Conservation (phyloP, 768 basidiomycete genomes). For the Naganishia onofrii region DNA sequence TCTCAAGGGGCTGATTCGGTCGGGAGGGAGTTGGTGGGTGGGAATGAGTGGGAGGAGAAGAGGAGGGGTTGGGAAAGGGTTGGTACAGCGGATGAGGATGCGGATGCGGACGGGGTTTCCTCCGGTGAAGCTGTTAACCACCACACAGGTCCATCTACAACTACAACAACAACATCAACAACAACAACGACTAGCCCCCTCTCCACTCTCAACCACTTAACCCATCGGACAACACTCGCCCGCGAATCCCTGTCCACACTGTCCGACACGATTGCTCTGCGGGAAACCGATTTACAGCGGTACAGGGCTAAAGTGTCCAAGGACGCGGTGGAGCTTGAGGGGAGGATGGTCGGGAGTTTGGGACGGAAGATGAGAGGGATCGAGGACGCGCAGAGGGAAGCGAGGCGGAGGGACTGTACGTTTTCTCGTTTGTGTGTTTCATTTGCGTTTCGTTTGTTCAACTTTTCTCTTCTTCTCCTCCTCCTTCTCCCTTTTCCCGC, state of each 20-base stretch:
- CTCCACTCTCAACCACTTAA: no score
- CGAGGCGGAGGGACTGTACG: conserved; percentile 15
- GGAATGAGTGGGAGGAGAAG: neutral
- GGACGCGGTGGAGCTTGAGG: neutral
- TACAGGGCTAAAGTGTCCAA: neutral
- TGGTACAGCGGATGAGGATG: no score
- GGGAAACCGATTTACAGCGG: neutral
- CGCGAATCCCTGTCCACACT: neutral
- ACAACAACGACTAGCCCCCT: no score
- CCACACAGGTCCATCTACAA: no score
- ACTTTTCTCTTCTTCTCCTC: no score
- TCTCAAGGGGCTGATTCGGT: neutral
- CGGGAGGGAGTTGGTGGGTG: neutral
- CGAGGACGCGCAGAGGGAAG: conserved; percentile 1
- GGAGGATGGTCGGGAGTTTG: conserved; percentile 1
- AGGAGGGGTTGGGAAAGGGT: no score
- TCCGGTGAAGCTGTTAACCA: no score
- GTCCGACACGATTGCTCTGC: neutral
- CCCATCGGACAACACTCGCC: neutral
- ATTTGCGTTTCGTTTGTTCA: no score
- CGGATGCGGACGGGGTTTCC: no score
- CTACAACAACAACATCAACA: no score
- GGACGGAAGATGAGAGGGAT: conserved; percentile 17
- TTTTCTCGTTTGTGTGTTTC: no score
- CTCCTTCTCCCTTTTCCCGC: no score